phyloP scores from a whole-genome alignment of 805 yeast genomes.

The Komagataella ulmi region DNA sequence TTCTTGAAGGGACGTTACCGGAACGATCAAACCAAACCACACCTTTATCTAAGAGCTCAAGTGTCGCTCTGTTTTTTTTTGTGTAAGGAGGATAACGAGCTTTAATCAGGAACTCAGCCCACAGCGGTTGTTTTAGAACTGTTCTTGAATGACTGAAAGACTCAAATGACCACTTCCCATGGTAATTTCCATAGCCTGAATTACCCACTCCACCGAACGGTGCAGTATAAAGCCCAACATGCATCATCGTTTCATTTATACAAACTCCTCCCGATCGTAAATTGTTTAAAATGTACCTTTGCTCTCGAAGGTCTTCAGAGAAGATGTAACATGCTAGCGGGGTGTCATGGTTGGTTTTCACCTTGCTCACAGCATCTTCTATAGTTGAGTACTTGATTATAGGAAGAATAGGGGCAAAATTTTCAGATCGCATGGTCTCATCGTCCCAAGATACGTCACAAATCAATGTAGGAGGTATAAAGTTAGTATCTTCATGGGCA shows the following conservation, averaged over 20 bases:
- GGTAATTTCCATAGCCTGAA: conserved; percentile 78
- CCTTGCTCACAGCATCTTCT: conserved; percentile 26
- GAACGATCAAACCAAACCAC: not conserved
- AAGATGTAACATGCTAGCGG: conserved; percentile 77
- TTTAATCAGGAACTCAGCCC: conserved; percentile 45
- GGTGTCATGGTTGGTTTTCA: conserved; percentile 42
- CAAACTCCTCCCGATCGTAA: conserved; percentile 64
- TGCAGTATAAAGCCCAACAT: conserved; percentile 49
- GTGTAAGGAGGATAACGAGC: conserved; percentile 57
- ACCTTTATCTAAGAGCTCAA: not conserved
- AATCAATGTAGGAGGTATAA: conserved; percentile 65
- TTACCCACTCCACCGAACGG: conserved; percentile 91
- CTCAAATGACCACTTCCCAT: conserved; percentile 56
- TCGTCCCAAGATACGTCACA: conserved; percentile 53
- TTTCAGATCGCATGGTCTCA: conserved; percentile 57
- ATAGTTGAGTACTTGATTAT: conserved; percentile 39
- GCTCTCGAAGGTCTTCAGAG: conserved; percentile 31
- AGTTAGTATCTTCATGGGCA: conserved; percentile 21
- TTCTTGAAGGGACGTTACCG: not conserved
- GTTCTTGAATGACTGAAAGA: conserved; percentile 73
- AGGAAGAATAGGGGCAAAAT: conserved; percentile 83
- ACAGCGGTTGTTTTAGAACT: conserved; percentile 46
- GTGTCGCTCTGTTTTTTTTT: conserved; percentile 11
- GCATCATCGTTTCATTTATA: conserved; percentile 61
- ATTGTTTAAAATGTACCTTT: conserved; percentile 29